These are phyloP conservation scores for Lupinus albus DNA, from an alignment of 306 rosid genomes.

Conservation along the genomic window DNA sequence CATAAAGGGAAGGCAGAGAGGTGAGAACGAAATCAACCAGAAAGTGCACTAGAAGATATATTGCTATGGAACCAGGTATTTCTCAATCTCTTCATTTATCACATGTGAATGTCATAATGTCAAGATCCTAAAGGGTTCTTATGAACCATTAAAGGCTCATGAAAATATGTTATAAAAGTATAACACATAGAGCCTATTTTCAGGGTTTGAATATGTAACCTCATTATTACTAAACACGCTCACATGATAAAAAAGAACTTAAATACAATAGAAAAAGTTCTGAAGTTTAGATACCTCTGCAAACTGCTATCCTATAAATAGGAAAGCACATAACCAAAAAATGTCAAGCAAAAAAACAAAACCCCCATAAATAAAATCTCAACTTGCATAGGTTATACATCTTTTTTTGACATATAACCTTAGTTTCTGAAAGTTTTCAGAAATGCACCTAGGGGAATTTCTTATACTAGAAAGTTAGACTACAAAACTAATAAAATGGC, in stretches of 20 bases:
- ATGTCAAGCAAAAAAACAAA: neutral
- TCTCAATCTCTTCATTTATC: too few relatives aligned
- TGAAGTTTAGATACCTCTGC: constrained; percentile 3
- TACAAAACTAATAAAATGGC: neutral
- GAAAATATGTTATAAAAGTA: too few relatives aligned
- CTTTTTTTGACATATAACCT: constrained; percentile 31
- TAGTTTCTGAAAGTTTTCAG: constrained; percentile 21
- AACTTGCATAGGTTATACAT: constrained; percentile 11
- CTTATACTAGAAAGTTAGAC: constrained; percentile 21
- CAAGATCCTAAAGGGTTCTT: too few relatives aligned
- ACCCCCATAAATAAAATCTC: constrained; percentile 20
- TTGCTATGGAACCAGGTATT: too few relatives aligned
- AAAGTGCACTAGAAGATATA: too few relatives aligned
- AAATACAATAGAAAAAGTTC: neutral
- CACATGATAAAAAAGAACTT: neutral
- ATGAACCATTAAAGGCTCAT: too few relatives aligned
- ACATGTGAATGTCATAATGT: too few relatives aligned
- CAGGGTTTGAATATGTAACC: too few relatives aligned
- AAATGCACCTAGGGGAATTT: constrained; percentile 26
- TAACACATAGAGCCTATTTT: too few relatives aligned
- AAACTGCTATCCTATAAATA: constrained; percentile 1
- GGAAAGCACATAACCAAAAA: constrained; percentile 22
- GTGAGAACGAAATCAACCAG: too few relatives aligned
- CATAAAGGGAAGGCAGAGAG: too few relatives aligned
- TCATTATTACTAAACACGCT: too few relatives aligned